phyloP scores from a whole-genome alignment of 2,329 filamentous ascomycete species.

The Graphilbum fragrans region DNA sequence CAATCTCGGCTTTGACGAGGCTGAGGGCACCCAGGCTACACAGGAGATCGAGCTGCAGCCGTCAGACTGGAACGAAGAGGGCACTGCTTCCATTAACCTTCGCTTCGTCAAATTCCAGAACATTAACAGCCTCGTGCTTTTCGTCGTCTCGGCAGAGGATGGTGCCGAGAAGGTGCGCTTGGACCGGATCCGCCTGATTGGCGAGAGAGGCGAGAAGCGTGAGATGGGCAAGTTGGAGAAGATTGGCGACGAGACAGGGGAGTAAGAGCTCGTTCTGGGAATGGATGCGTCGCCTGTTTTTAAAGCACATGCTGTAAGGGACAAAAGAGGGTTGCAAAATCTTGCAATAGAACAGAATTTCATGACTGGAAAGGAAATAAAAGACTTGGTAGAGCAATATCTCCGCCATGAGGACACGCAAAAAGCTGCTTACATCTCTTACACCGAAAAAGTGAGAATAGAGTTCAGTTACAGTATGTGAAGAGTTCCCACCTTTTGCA shows the following conservation, averaged over 20 bases:
- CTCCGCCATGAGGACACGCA: no score
- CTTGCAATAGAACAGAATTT: neutral
- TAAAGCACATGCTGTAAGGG: no score
- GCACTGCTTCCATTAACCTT: constrained; percentile 59
- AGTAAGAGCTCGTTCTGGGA: constrained; percentile 21
- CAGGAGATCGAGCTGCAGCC: constrained; percentile 66
- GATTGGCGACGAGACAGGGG: constrained; percentile 63
- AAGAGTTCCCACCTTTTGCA: no score
- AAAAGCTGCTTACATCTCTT: no score
- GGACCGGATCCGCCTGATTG: constrained; percentile 68
- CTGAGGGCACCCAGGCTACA: constrained; percentile 70
- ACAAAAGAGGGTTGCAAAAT: neutral
- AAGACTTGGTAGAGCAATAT: neutral
- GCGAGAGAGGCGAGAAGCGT: constrained; percentile 82
- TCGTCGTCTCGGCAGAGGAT: constrained; percentile 76
- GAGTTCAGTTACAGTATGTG: no score
- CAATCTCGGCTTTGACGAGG: constrained; percentile 90
- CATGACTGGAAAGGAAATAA: neutral
- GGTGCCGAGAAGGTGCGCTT: constrained; percentile 77
- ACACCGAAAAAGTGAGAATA: no score
- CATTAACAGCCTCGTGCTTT: constrained; percentile 74
- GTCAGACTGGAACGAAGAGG: constrained; percentile 71
- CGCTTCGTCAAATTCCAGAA: constrained; percentile 98
- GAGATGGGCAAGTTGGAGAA: constrained; percentile 94
- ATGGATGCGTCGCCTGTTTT: neutral